Conservation (phyloP, 2,329 filamentous ascomycete species). For the Fusarium sp. region DNA sequence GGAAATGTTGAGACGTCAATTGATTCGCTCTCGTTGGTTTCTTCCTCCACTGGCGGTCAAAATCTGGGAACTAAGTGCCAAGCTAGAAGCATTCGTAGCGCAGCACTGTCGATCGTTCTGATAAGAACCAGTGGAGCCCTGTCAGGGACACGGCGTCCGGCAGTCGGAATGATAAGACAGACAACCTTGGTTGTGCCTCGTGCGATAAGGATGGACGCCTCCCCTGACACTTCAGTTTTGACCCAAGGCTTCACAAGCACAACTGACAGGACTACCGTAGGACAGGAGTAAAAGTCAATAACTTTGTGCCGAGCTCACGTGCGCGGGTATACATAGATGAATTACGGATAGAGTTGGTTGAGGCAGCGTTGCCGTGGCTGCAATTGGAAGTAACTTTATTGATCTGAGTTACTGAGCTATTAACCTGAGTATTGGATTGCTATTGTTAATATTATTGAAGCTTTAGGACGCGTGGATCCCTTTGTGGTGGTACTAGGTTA, state of each 20-base stretch:
- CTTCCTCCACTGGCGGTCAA: constrained; percentile 29
- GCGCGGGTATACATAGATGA: neutral
- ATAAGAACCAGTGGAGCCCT: constrained; percentile 31
- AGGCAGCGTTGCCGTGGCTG: no score
- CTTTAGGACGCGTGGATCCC: no score
- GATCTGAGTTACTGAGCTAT: no score
- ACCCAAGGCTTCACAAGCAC: neutral
- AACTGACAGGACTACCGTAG: neutral
- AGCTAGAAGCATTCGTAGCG: constrained; percentile 28
- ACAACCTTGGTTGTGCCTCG: neutral
- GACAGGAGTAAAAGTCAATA: no score
- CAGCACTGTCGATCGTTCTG: constrained; percentile 27
- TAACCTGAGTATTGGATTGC: no score
- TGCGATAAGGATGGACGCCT: constrained; percentile 9
- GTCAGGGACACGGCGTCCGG: constrained; percentile 37
- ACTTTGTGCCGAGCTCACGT: constrained; percentile 1
- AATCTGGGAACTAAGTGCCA: constrained; percentile 14
- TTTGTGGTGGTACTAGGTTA: no score
- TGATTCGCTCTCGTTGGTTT: constrained; percentile 26
- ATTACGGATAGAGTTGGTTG: no score
- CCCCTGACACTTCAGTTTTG: neutral
- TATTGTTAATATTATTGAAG: no score
- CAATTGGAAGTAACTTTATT: no score
- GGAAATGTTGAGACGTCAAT: constrained; percentile 37
- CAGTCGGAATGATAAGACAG: constrained; percentile 27